Percentiles rank a stretch among this genome's conserved stretches.
These are phyloP conservation scores for Arabidopsis arenosa DNA, from an alignment of 345 rosid genomes.

Conservation along the genomic window DNA sequence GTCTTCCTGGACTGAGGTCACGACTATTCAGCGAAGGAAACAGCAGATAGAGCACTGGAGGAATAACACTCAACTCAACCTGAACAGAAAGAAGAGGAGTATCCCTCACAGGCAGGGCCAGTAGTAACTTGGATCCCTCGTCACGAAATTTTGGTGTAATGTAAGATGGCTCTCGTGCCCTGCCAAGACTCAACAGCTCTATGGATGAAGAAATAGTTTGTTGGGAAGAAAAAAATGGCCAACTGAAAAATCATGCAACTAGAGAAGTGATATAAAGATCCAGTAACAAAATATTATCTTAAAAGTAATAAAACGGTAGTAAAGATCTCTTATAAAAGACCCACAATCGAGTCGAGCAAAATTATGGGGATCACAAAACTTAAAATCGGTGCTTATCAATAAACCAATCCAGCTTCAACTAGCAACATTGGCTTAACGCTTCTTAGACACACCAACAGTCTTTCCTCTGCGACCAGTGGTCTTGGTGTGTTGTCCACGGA, in stretches of 20 bases:
- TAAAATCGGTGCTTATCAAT: constrained; percentile 1
- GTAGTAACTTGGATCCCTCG: no score
- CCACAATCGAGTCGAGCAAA: constrained; percentile 16
- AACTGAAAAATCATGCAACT: constrained; percentile 1
- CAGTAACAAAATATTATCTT: constrained; percentile 2
- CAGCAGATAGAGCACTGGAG: no score
- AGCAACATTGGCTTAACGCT: constrained; percentile 48
- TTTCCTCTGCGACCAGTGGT: constrained; percentile 94
- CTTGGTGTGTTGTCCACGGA: constrained; percentile 98
- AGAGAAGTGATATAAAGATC: neutral
- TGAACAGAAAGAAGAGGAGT: no score
- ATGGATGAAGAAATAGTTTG: no score
- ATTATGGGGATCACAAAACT: constrained; percentile 29
- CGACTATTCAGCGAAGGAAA: no score
- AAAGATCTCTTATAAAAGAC: constrained; percentile 17
- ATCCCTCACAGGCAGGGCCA: no score
- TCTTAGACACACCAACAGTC: constrained; percentile 96
- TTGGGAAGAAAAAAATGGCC: neutral
- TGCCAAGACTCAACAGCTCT: neutral
- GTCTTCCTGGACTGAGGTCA: no score
- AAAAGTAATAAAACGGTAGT: neutral
- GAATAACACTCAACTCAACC: no score
- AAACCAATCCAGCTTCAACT: constrained; percentile 7
- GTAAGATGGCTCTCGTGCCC: neutral
- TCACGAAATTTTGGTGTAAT: no score